A percentile compares a stretch with the other conserved stretches of the same genome.
Evolutionary conservation across 2,329 filamentous ascomycete genomes (phyloP).

Genomic region (Myriosclerotinia curreyana): DNA sequence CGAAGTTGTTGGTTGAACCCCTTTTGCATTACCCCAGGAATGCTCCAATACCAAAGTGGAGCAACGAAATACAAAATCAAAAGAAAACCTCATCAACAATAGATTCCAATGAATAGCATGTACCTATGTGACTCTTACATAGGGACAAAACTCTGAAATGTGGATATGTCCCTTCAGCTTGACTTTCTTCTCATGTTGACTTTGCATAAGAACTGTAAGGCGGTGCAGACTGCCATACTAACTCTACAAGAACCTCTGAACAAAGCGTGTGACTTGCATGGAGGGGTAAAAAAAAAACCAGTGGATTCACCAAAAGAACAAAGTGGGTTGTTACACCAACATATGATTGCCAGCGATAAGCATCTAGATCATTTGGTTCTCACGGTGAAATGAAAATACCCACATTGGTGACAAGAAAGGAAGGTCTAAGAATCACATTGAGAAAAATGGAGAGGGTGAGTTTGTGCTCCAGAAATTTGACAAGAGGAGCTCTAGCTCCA

Average conservation of each 20-base stretch:
- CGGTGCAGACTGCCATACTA: not conserved
- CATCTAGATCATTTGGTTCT: not conserved
- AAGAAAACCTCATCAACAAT: not conserved
- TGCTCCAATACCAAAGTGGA: conserved; percentile 4
- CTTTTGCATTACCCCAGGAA: not conserved
- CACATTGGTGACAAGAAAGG: not conserved
- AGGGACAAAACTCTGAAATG: too few species aligned
- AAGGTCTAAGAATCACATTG: not conserved
- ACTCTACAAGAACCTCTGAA: not conserved
- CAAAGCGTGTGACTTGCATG: conserved; percentile 18
- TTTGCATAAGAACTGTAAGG: not conserved
- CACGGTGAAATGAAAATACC: not conserved
- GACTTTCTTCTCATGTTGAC: not conserved
- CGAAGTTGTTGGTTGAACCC: not conserved
- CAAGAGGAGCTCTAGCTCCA: not conserved
- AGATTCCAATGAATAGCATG: not conserved
- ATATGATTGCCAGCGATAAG: conserved; percentile 3
- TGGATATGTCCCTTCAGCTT: conserved; percentile 3
- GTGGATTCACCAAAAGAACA: not conserved
- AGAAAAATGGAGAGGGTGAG: conserved; percentile 10
- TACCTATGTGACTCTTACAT: conserved; percentile 17
- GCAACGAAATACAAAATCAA: not conserved
- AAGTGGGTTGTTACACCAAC: conserved; percentile 14
- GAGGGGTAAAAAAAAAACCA: conserved; percentile 15
- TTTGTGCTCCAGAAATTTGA: not conserved